A percentile compares a stretch with the other conserved stretches of the same genome.
phyloP scores from a whole-genome alignment of 2,329 filamentous ascomycete species.

The Coniochaeta sp. region DNA sequence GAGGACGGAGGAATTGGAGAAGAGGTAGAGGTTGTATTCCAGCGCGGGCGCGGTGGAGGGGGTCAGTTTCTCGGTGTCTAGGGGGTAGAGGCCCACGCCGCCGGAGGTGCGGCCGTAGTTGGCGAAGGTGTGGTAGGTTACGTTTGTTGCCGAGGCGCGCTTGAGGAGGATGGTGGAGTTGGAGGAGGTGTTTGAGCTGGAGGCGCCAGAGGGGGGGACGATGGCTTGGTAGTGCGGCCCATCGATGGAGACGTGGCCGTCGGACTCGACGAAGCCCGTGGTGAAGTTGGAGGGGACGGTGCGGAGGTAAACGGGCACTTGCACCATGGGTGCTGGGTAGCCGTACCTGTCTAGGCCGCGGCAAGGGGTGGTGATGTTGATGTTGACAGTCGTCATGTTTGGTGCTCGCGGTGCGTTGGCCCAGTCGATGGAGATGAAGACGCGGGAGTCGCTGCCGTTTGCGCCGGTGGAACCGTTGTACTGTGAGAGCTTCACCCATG shows the following conservation, averaged over 20 bases:
- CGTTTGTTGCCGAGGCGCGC: constrained; percentile 5
- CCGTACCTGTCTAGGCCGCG: constrained; percentile 33
- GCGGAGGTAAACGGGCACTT: constrained; percentile 47
- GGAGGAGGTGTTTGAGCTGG: constrained; percentile 9
- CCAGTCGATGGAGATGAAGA: constrained; percentile 53
- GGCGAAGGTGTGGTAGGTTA: constrained; percentile 45
- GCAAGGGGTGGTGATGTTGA: constrained; percentile 45
- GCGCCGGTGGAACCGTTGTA: constrained; percentile 41
- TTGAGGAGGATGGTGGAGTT: constrained; percentile 1
- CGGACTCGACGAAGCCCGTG: constrained; percentile 55
- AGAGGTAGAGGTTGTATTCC: constrained; percentile 56
- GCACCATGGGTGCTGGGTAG: constrained; percentile 34
- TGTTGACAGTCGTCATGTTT: constrained; percentile 35
- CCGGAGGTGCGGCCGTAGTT: constrained; percentile 51
- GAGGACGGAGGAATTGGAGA: constrained; percentile 34
- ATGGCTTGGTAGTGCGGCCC: constrained; percentile 43
- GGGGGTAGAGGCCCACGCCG: constrained; percentile 50
- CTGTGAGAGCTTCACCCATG: constrained; percentile 46
- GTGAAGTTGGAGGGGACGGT: constrained; percentile 42
- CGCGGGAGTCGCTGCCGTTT: constrained; percentile 41
- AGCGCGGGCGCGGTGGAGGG: constrained; percentile 44
- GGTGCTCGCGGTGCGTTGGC: constrained; percentile 21
- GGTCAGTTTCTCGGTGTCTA: constrained; percentile 40
- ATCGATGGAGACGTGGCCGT: constrained; percentile 49
- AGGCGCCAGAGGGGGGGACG: constrained; percentile 16